A percentile compares a stretch with the other conserved stretches of the same genome.
Evolutionary conservation across 169 alveolate species (phyloP).

Genomic region (Cryptosporidium sp.): DNA sequence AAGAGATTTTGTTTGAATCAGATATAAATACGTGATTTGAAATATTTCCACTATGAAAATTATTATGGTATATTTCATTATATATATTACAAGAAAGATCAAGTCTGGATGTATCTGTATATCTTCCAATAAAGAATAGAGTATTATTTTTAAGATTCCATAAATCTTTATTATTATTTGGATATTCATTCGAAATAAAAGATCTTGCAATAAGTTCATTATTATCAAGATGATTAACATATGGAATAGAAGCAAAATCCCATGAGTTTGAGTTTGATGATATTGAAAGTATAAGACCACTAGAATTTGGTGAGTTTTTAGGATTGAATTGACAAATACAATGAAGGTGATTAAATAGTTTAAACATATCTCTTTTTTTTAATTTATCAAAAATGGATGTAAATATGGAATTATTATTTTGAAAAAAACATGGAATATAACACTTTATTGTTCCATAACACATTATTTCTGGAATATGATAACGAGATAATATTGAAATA

Average conservation of each 20-base stretch:
- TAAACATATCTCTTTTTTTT: background rate
- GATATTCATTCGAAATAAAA: background rate
- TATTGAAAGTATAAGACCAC: constrained; percentile 18
- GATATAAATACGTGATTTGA: constrained; percentile 21
- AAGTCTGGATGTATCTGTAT: constrained; percentile 42
- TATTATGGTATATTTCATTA: background rate
- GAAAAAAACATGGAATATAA: constrained; percentile 26
- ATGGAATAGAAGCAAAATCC: constrained; percentile 61
- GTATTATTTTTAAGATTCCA: constrained; percentile 17
- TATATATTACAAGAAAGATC: constrained; percentile 37
- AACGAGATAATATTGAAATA: background rate
- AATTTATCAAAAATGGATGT: background rate
- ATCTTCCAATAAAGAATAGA: constrained; percentile 62
- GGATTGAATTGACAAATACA: constrained; percentile 31
- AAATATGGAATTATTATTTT: constrained; percentile 1
- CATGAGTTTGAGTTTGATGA: constrained; percentile 27
- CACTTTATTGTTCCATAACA: constrained; percentile 47
- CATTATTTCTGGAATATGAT: background rate
- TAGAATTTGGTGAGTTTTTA: background rate
- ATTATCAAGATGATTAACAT: constrained; percentile 59
- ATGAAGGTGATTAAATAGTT: constrained; percentile 35
- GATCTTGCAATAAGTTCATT: constrained; percentile 27
- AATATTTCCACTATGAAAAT: background rate
- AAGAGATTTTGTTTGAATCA: constrained; percentile 65
- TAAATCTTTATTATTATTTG: background rate